These are phyloP conservation scores for Zygnema circumcarinatum DNA, from an alignment of 139 green algal genomes.

Conservation along the genomic window DNA sequence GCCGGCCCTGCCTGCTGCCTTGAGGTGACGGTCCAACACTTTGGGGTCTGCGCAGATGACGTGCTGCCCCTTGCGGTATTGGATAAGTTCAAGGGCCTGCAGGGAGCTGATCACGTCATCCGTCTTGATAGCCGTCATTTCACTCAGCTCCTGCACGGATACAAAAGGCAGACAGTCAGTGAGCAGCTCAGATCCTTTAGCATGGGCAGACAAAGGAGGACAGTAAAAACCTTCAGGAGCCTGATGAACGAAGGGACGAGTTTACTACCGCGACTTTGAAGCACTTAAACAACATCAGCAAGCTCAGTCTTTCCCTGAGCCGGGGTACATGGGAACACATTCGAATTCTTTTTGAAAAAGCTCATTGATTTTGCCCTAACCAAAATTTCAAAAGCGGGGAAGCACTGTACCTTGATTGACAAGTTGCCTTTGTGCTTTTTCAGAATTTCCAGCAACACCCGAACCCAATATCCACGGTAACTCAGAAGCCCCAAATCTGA, in stretches of 20 bases:
- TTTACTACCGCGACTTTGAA: too few species aligned
- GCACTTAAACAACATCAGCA: neutral
- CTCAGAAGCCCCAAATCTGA: slow-evolving; percentile 92
- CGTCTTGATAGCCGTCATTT: slow-evolving; percentile 91
- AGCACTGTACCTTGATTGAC: slow-evolving; percentile 87
- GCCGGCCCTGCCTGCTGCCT: slow-evolving; percentile 72
- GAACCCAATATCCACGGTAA: slow-evolving; percentile 96
- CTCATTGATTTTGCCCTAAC: too few species aligned
- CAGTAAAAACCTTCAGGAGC: neutral
- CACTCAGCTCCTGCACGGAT: slow-evolving; percentile 83
- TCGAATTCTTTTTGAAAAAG: too few species aligned
- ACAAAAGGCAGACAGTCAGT: neutral
- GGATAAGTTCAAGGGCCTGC: slow-evolving; percentile 82
- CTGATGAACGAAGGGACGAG: too few species aligned
- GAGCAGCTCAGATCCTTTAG: neutral
- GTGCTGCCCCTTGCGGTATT: slow-evolving; percentile 83
- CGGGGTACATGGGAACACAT: too few species aligned
- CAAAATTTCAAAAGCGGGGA: too few species aligned
- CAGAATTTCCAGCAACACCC: slow-evolving; percentile 88
- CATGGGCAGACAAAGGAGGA: neutral
- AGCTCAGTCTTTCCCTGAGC: neutral
- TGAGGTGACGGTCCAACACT: slow-evolving; percentile 74
- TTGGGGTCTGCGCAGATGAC: slow-evolving; percentile 68
- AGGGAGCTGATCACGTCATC: slow-evolving; percentile 98
- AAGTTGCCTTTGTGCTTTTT: slow-evolving; percentile 75